Evolutionary conservation across 2,329 filamentous ascomycete species (phyloP).

Genomic region (Colletotrichum karsti): DNA sequence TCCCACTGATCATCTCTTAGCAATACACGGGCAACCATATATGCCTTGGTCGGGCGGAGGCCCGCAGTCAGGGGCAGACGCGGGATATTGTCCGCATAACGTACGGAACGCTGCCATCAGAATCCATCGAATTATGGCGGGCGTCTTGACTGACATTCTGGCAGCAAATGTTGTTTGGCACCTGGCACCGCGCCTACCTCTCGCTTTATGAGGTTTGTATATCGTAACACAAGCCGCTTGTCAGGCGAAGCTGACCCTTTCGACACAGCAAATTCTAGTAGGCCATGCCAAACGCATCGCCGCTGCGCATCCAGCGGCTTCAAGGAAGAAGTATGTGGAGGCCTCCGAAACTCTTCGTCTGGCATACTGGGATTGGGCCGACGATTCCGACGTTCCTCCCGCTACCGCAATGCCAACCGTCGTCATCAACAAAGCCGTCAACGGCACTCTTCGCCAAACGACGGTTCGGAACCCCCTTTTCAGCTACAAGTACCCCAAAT

Average conservation of each 20-base stretch:
- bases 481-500: slow-evolving; percentile 57
- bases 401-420: slow-evolving; percentile 45
- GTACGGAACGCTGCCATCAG: background rate
- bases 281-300: slow-evolving; percentile 34
- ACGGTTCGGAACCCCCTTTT: slow-evolving; percentile 61
- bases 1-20: slow-evolving; percentile 40
- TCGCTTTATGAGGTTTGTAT: slow-evolving; percentile 38
- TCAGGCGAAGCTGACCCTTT: background rate
- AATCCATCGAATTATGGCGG: too few relatives aligned
- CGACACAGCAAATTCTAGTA: slow-evolving; percentile 35
- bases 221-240: slow-evolving; percentile 19
- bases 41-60: slow-evolving; percentile 52
- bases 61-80: slow-evolving; percentile 19
- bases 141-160: slow-evolving; percentile 48
- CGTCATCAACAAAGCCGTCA: slow-evolving; percentile 50
- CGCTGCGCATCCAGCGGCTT: slow-evolving; percentile 2
- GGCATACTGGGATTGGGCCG: slow-evolving; percentile 66
- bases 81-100: slow-evolving; percentile 30
- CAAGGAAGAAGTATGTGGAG: slow-evolving; percentile 42
- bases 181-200: slow-evolving; percentile 32
- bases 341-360: slow-evolving; percentile 56
- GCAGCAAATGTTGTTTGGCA: slow-evolving; percentile 39
- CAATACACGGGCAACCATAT: slow-evolving; percentile 70
- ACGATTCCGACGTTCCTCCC: slow-evolving; percentile 49
- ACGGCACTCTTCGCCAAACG: slow-evolving; percentile 35